Conservation (phyloP, 768 basidiomycete species). For the Coprinopsis marcescibilis region DNA sequence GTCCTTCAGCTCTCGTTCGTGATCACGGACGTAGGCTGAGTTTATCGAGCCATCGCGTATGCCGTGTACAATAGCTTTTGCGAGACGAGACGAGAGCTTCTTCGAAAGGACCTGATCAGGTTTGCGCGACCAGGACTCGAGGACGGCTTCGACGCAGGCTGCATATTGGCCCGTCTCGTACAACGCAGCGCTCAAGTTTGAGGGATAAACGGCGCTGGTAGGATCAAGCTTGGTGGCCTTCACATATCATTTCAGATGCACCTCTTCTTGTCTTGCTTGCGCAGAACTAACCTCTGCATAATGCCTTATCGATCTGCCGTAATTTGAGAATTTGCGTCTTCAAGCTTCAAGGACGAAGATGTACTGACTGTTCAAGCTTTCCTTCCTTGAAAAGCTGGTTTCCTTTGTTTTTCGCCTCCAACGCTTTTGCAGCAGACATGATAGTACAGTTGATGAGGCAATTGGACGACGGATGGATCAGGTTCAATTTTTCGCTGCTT, state of each 20-base stretch:
- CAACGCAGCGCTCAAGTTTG: constrained; percentile 25
- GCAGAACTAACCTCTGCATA: not conserved
- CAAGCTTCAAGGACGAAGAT: not conserved
- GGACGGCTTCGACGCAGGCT: constrained; percentile 16
- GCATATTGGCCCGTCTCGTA: constrained; percentile 23
- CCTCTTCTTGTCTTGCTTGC: not conserved
- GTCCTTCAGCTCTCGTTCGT: not conserved
- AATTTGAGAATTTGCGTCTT: too few relatives aligned
- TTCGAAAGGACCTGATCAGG: constrained; percentile 11
- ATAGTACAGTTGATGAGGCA: not conserved
- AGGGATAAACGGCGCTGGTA: constrained; percentile 18
- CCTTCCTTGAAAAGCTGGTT: constrained; percentile 22
- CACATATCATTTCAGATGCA: not conserved
- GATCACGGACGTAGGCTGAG: constrained; percentile 5
- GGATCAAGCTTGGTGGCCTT: constrained; percentile 20
- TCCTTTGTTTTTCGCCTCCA: constrained; percentile 21
- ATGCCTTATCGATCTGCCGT: not conserved
- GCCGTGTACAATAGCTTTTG: constrained; percentile 20
- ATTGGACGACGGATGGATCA: not conserved
- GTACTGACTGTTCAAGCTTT: constrained; percentile 17
- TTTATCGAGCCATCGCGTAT: constrained; percentile 15
- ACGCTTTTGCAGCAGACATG: constrained; percentile 10
- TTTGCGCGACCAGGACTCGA: constrained; percentile 14
- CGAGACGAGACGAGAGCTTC: constrained; percentile 17
- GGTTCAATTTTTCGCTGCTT: too few relatives aligned